Evolutionary conservation across 1,139 yeast species (phyloP).

Genomic region (Suhomyces panamericanus): DNA sequence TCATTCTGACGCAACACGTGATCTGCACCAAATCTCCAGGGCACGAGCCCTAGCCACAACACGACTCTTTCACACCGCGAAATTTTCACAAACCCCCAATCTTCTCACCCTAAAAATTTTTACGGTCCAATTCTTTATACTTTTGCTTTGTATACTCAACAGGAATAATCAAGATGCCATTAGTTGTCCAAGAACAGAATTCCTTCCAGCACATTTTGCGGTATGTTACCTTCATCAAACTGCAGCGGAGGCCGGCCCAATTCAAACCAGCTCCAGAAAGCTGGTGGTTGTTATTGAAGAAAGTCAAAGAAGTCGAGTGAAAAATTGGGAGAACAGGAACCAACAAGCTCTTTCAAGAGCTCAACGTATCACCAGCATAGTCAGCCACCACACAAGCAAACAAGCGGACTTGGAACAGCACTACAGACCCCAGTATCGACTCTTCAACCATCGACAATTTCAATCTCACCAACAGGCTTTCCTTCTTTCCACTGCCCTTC

Average conservation of each 20-base stretch:
- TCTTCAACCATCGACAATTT: neutral
- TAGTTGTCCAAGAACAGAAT: constrained; percentile 98
- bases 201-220: constrained; percentile 99
- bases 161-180: constrained; percentile 66
- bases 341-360: neutral
- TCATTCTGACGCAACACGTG: neutral
- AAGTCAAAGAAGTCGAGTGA: neutral
- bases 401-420: neutral
- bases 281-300: neutral
- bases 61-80: constrained; percentile 6
- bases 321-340: neutral
- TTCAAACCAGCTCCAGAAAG: neutral
- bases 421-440: neutral
- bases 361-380: neutral
- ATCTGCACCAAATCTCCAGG: neutral
- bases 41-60: constrained; percentile 2
- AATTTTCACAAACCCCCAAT: constrained; percentile 5
- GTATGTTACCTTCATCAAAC: constrained; percentile 51
- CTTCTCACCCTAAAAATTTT: constrained; percentile 13
- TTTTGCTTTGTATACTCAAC: constrained; percentile 15
- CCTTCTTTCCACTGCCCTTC: neutral
- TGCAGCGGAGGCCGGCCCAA: neutral
- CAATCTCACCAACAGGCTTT: neutral
- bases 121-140: constrained; percentile 10
- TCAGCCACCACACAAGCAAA: neutral